Conservation (phyloP, 2,329 filamentous ascomycete species). For the Fusarium sp. region DNA sequence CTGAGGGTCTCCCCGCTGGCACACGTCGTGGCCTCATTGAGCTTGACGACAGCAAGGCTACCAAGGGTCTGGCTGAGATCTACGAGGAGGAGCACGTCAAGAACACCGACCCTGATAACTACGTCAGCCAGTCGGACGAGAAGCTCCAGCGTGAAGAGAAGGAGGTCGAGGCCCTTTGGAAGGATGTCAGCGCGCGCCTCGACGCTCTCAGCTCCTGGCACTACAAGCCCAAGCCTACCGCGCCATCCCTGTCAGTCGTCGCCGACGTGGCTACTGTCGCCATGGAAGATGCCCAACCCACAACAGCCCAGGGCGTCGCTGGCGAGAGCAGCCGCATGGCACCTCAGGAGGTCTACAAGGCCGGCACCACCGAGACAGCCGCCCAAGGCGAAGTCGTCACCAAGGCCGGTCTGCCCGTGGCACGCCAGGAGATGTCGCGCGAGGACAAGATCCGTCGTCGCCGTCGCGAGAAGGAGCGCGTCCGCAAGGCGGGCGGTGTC, state of each 20-base stretch:
- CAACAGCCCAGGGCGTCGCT: constrained; percentile 79
- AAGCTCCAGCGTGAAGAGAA: constrained; percentile 84
- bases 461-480: constrained; percentile 86
- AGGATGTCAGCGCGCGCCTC: constrained; percentile 80
- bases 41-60: constrained; percentile 87
- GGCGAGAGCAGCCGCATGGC: constrained; percentile 81
- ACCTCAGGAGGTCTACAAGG: constrained; percentile 92
- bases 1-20: constrained; percentile 69
- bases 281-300: constrained; percentile 96
- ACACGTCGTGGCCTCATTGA: constrained; percentile 80
- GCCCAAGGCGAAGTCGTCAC: constrained; percentile 79
- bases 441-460: constrained; percentile 85
- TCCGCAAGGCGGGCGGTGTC: constrained; percentile 73
- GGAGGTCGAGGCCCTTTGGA: constrained; percentile 87
- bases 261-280: constrained; percentile 90
- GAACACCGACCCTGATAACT: constrained; percentile 79
- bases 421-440: constrained; percentile 86
- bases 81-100: constrained; percentile 95
- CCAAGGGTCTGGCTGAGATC: constrained; percentile 88
- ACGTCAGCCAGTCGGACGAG: constrained; percentile 84
- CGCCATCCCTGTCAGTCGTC: constrained; percentile 86
- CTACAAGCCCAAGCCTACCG: constrained; percentile 90
- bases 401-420: constrained; percentile 81
- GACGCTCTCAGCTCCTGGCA: constrained; percentile 94
- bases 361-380: constrained; percentile 72